These are phyloP conservation scores for Phytophthora chlamydospora DNA, from an alignment of 352 stramenopile genomes.

Conservation along the genomic window DNA sequence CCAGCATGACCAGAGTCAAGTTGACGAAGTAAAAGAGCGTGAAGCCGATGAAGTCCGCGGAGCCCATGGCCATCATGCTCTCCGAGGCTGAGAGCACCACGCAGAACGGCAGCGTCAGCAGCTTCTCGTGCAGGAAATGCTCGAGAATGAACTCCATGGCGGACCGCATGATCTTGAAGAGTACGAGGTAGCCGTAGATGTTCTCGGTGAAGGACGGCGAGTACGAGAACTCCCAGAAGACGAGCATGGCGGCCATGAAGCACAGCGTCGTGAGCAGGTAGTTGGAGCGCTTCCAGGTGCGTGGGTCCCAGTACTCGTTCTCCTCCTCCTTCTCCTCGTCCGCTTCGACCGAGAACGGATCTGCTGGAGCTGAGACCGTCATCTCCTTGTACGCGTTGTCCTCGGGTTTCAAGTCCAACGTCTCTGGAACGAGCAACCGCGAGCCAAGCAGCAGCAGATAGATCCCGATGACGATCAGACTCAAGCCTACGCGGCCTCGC, in stretches of 20 bases:
- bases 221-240: slow-evolving; percentile 98
- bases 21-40: slow-evolving; percentile 95
- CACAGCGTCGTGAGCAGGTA: slow-evolving; percentile 87
- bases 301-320: slow-evolving; percentile 82
- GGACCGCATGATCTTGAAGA: slow-evolving; percentile 91
- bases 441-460: slow-evolving; percentile 80
- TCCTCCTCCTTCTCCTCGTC: slow-evolving; percentile 60
- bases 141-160: slow-evolving; percentile 87
- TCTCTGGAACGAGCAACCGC: slow-evolving; percentile 85
- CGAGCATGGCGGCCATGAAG: slow-evolving; percentile 89
- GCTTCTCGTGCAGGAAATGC: slow-evolving; percentile 89
- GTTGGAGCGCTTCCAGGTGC: slow-evolving; percentile 92
- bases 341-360: slow-evolving; percentile 67
- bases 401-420: slow-evolving; percentile 71
- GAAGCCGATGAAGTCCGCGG: slow-evolving; percentile 96
- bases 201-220: slow-evolving; percentile 91
- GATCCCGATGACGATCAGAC: slow-evolving; percentile 79
- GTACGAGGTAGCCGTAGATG: slow-evolving; percentile 91
- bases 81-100: slow-evolving; percentile 92
- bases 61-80: slow-evolving; percentile 95
- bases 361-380: slow-evolving; percentile 32
- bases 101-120: slow-evolving; percentile 91
- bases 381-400: slow-evolving; percentile 86
- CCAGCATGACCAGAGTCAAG: slow-evolving; percentile 91
- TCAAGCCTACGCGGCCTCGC: slow-evolving; percentile 84